Evolutionary conservation across 371 early-diverging fungal species (phyloP).

Genomic region (Apophysomyces trapeziformis): DNA sequence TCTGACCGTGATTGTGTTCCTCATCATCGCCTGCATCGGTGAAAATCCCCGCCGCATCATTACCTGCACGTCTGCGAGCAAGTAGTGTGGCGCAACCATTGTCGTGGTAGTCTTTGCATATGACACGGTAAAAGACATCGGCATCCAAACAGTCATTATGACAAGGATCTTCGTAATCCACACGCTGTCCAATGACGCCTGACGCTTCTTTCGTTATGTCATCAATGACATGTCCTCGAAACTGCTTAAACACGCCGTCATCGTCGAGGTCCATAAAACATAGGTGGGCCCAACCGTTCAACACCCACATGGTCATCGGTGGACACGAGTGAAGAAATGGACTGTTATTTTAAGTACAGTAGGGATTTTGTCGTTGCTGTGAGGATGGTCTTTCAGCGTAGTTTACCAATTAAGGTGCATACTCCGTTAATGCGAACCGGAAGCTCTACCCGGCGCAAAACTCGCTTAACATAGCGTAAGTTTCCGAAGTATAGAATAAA

Average conservation of each 20-base stretch:
- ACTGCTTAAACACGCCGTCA: slow-evolving; percentile 6
- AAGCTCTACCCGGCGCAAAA: too few relatives aligned
- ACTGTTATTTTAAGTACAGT: not conserved
- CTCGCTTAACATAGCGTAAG: too few relatives aligned
- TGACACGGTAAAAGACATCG: slow-evolving; percentile 14
- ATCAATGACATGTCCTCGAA: slow-evolving; percentile 15
- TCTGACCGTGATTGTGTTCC: slow-evolving; percentile 9
- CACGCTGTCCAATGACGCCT: slow-evolving; percentile 10
- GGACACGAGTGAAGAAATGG: not conserved
- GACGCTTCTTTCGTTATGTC: slow-evolving; percentile 1
- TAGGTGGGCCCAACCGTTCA: slow-evolving; percentile 14
- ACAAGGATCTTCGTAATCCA: slow-evolving; percentile 1
- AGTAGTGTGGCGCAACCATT: not conserved
- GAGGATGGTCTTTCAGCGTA: too few relatives aligned
- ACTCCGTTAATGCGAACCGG: too few relatives aligned
- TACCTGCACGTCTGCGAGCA: slow-evolving; percentile 11
- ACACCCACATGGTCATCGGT: not conserved
- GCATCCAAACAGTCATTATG: slow-evolving; percentile 24
- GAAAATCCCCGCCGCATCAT: slow-evolving; percentile 19
- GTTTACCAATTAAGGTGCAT: too few relatives aligned
- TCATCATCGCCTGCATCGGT: slow-evolving; percentile 18
- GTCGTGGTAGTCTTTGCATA: slow-evolving; percentile 11
- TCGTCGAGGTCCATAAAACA: slow-evolving; percentile 12
- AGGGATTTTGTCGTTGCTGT: too few relatives aligned
- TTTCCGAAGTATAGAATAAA: too few relatives aligned